Evolutionary conservation across 1,139 yeast genomes (phyloP), one percentile per base, ranked within the genome.

Genomic region (Kodamaea sp.): DNA sequence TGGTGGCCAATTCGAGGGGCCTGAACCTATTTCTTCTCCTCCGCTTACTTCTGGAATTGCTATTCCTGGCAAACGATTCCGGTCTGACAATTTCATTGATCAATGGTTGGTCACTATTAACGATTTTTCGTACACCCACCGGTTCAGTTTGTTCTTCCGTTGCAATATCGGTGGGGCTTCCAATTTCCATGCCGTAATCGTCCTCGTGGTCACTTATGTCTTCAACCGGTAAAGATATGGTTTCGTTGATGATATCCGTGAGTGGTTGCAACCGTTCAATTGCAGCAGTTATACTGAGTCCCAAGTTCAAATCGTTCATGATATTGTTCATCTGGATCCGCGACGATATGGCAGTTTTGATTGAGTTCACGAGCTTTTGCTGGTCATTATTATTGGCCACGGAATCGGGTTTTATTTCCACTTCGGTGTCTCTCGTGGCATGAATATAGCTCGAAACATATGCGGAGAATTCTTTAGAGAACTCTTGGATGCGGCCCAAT

Each of bases 181-280:
- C 12, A 13, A 20, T 11, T 18, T 47, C 53, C n/a, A n/a, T n/a
- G n/a, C n/a, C n/a, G 20, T 42, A 41, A 10, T 53, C 56, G 18
- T 51, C 62, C 20, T 59, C 62, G 29, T 41, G 47, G n/a, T 55
- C 62, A 32, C 57, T 53, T 3, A 46, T 48, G 29, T 73, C 79
- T 28, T 70, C 76, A 5, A 70, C 73, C 0, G 83, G 81, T 20
- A 74, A 59, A 13, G 72, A 63, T 10, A 77, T 62, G 6, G 77
- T 63, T 29, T 70, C 70, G 41, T 73, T 73, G 22, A 76, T 65
- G 14, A 75, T 59, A 38, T 70, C 76, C 13, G 80, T 70, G 32
- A 78, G 56, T 0, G 81, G 78, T 48, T 75, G 80, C 28, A 82
- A 64, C 25, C 83, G 53, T 26, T 78, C 83, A 13, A 77, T 58